Percentiles rank a stretch among this genome's conserved stretches.
phyloP scores from a whole-genome alignment of 495 filamentous ascomycete species.

The Aspergillus hancockii region DNA sequence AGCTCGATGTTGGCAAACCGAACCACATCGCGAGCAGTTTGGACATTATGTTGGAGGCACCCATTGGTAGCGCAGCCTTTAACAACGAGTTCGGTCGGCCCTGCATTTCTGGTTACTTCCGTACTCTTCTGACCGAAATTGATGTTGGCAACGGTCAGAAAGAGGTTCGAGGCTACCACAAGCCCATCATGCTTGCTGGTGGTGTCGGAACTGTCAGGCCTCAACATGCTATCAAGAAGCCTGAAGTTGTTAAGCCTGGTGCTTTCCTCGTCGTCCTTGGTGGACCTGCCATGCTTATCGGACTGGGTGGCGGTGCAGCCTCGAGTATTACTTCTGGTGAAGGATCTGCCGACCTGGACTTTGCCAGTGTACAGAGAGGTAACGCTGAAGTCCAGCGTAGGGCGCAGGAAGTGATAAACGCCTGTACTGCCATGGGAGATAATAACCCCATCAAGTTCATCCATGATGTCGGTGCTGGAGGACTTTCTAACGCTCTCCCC shows the following conservation, averaged over 20 bases:
- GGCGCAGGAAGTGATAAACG: slow-evolving; percentile 95
- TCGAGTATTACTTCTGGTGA: slow-evolving; percentile 89
- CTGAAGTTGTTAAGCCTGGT: slow-evolving; percentile 72
- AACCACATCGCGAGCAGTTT: slow-evolving; percentile 88
- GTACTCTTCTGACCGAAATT: slow-evolving; percentile 74
- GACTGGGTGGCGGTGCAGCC: slow-evolving; percentile 91
- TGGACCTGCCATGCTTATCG: slow-evolving; percentile 96
- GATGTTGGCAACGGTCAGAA: slow-evolving; percentile 58
- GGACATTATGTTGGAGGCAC: slow-evolving; percentile 96
- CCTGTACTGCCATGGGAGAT: slow-evolving; percentile 79
- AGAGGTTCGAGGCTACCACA: slow-evolving; percentile 90
- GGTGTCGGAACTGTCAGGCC: slow-evolving; percentile 96
- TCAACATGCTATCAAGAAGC: slow-evolving; percentile 83
- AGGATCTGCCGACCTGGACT: slow-evolving; percentile 86
- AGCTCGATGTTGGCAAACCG: slow-evolving; percentile 85
- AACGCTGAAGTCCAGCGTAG: slow-evolving; percentile 95
- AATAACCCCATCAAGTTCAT: slow-evolving; percentile 92
- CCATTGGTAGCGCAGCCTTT: slow-evolving; percentile 89
- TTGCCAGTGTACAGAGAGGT: slow-evolving; percentile 87
- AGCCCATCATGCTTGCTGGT: slow-evolving; percentile 98
- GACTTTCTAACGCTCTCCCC: slow-evolving; percentile 88
- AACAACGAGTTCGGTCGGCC: slow-evolving; percentile 99
- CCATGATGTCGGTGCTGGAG: slow-evolving; percentile 95
- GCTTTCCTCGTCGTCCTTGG: slow-evolving; percentile 89
- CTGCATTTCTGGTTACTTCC: slow-evolving; percentile 83